Base-by-base conservation (phyloP, 2,329 filamentous ascomycete genomes). In the Saccharata proteae region DNA sequence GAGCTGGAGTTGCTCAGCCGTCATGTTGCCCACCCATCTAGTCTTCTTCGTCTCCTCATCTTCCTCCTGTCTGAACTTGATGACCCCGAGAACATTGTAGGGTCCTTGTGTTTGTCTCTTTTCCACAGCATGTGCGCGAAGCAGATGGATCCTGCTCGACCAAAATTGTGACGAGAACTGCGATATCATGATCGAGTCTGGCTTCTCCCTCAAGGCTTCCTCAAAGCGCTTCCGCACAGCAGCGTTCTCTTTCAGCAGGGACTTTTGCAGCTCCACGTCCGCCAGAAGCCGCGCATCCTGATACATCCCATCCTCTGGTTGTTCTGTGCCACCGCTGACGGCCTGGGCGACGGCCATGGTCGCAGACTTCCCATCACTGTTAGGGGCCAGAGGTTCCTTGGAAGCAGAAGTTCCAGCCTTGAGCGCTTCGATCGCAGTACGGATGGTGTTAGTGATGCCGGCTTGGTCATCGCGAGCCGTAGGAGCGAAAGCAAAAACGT, bases 141-240 rank as follows among this genome's bases (percentile, higher is more conserved):
- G 67, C 18, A 94, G 64, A 51, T 84, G 84, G 27, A 86, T 71
- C 26, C 92, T 71, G 2, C 84, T 83, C 2, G 84, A 83, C 90
- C 90, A 98, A 59, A 98, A 98, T 52, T 94, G 88, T 1, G 75
- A 67, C 43, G 88, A 85, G 54, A 96, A 93, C 26, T 85, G 78
- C 2, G 72, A 71, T 16, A 80, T 74, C 0, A 79, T 78, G 38
- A 96, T 78, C 2, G 80, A 77, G 6, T 88, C 80, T 1, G 88
- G 85, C 48, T 93, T 93, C 6, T 81, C 80, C 31, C 72, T 68
- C 29, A 85, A 64, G 1, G 84, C 80, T 48, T 93, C 84, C 60
- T 84, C 77, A 52, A 94, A 94, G 25, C 86, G 90, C 51, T 81
- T 75, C 43, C 80, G 74, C 23, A 98, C 65, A 8, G 66, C 66